Base-by-base conservation (phyloP, 208 protist genomes). In the Angomonas deanei region DNA sequence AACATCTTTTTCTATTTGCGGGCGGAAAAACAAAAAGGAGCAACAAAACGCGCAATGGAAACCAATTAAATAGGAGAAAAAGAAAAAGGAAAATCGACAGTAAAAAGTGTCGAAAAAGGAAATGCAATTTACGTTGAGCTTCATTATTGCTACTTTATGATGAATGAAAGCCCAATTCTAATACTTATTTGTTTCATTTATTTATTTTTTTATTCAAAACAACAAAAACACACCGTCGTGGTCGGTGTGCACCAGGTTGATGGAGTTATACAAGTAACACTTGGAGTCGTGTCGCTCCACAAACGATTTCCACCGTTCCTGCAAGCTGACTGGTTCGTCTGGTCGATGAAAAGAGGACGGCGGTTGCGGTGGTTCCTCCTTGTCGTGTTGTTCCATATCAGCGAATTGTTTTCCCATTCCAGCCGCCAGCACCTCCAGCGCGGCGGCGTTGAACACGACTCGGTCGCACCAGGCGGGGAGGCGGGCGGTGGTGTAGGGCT, bases 401-500 rank as follows among this genome's bases (percentile, higher is more conserved):
- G 21, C 38, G 59, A 31, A 0, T 27, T 3, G 21, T 34, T 52
- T 48, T 19, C 74, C 50, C 32, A 67, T 60, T 33, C 73, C 65
- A 4, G 81, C 79, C 5, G 73, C 61, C 50, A 91, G 72, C 48
- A 83, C 67, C 60, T 90, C 84, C 31, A 91, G 68, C 1, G 72
- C 84, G 3, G 88, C 71, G 19, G 85, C 73, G 52, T 90, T 94
- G 63, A 88, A 92, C 2, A 87, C 46, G 17, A 94, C 70, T n/a
- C 88, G 78, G 60, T 94, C 88, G 59, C 88, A 94, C 88, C 88
- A 94, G 23, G 88, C 88, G 5, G 88, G 84, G 36, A 91, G 50
- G n/a, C 88, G 80, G 28, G 66, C 30, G 26, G 70, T 76, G 10
- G 26, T 19, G 47, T 80, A 91, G 31, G 64, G 75, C 36, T 68